Evolutionary conservation across 192 early-diverging fungal species (phyloP).

Genomic region (Podila epigama): DNA sequence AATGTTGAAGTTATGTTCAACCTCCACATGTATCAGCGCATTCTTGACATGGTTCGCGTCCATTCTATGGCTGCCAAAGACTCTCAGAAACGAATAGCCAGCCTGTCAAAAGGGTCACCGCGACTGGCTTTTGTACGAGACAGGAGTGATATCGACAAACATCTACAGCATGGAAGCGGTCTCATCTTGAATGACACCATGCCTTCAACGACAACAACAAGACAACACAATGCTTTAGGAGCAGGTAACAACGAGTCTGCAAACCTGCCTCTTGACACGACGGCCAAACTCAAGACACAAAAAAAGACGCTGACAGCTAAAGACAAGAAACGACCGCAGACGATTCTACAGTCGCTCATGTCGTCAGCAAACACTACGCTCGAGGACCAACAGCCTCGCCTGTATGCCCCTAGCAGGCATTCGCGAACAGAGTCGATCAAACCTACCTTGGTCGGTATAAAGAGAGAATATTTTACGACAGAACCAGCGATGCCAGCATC

Average conservation of each 20-base stretch:
- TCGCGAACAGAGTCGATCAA: no score
- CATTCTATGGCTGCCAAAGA: slow-evolving; percentile 3
- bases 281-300: no score
- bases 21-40: slow-evolving; percentile 21
- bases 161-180: not conserved
- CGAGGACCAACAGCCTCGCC: no score
- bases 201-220: not conserved
- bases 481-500: not conserved
- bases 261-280: no score
- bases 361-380: not conserved
- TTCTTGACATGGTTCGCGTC: slow-evolving; percentile 6
- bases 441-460: no score
- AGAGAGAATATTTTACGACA: no score
- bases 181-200: not conserved
- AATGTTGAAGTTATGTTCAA: slow-evolving; percentile 34
- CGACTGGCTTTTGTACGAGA: slow-evolving; percentile 27
- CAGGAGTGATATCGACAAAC: slow-evolving; percentile 1
- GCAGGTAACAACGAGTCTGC: no score
- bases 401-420: no score
- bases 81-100: not conserved
- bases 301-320: no score
- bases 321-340: not conserved
- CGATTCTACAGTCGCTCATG: not conserved
- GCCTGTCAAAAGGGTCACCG: not conserved
- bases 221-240: slow-evolving; percentile 3